phyloP scores from a whole-genome alignment of 371 early-diverging fungal species.

The Lichtheimia hyalospora region DNA sequence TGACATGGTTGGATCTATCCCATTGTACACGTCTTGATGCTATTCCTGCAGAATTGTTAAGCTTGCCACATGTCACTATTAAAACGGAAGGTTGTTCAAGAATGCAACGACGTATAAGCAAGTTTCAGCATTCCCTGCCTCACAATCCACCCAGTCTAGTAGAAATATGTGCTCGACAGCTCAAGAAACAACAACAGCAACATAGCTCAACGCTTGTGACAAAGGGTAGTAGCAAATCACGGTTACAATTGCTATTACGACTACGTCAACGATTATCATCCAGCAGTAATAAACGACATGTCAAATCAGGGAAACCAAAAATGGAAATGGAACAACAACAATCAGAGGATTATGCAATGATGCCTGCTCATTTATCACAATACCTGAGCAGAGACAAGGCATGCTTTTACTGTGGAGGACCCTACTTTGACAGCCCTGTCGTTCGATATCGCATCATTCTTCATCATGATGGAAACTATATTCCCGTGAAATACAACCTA shows the following conservation, averaged over 20 bases:
- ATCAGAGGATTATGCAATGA: no score
- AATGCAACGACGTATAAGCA: not conserved
- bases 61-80: constrained; percentile 15
- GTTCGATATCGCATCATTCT: constrained; percentile 60
- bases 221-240: not conserved
- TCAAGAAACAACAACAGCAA: not conserved
- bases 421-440: constrained; percentile 68
- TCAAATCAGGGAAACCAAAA: no score
- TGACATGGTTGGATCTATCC: constrained; percentile 29
- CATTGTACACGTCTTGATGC: constrained; percentile 23
- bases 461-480: constrained; percentile 25
- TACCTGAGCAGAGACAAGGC: constrained; percentile 57
- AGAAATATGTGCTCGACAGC: constrained; percentile 19
- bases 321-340: not conserved
- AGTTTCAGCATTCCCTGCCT: constrained; percentile 6
- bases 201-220: not conserved
- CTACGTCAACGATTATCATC: not conserved
- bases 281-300: not conserved
- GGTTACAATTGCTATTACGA: no score
- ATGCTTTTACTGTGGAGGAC: constrained; percentile 82
- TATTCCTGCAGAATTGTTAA: constrained; percentile 32
- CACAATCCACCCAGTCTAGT: constrained; percentile 20
- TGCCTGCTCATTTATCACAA: constrained; percentile 15
- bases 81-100: constrained; percentile 12
- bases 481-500: constrained; percentile 21